Percentiles rank a stretch among this genome's conserved stretches.
These are phyloP conservation scores for Lyophyllum semitale DNA, from an alignment of 768 basidiomycete genomes.

Conservation along the genomic window DNA sequence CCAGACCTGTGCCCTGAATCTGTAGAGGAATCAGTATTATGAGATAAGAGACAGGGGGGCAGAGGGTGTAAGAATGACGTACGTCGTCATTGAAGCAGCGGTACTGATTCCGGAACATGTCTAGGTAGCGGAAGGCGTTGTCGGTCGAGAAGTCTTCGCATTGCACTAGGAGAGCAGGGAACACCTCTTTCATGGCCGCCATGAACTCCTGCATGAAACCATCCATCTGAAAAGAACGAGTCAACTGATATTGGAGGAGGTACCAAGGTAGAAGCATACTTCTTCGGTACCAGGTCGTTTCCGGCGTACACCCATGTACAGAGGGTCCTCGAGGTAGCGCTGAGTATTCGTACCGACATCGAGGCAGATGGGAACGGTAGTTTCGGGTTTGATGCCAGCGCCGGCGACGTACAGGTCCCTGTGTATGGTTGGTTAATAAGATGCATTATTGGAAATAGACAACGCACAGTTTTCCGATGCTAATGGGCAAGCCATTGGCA, in stretches of 20 bases:
- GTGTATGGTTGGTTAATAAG: background rate
- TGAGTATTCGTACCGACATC: slow-evolving; percentile 81
- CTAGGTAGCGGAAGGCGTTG: slow-evolving; percentile 75
- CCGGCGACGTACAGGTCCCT: slow-evolving; percentile 72
- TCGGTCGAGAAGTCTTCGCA: slow-evolving; percentile 81
- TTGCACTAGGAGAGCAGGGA: slow-evolving; percentile 70
- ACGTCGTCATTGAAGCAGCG: slow-evolving; percentile 77
- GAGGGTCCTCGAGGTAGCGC: slow-evolving; percentile 64
- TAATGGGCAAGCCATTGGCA: slow-evolving; percentile 57
- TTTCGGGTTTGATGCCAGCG: slow-evolving; percentile 60
- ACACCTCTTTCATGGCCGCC: slow-evolving; percentile 61
- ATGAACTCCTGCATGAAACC: slow-evolving; percentile 81
- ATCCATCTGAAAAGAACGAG: slow-evolving; percentile 49
- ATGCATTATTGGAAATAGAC: background rate
- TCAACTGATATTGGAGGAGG: background rate
- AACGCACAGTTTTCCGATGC: slow-evolving; percentile 71
- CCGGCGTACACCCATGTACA: slow-evolving; percentile 72
- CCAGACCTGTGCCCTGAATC: slow-evolving; percentile 65
- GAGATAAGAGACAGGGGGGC: background rate
- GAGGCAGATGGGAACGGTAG: slow-evolving; percentile 64
- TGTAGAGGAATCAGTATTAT: slow-evolving; percentile 21
- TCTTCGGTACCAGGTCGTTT: slow-evolving; percentile 47
- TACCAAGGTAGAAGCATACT: slow-evolving; percentile 25
- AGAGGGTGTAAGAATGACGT: slow-evolving; percentile 24
- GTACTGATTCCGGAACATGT: slow-evolving; percentile 57